A percentile compares a stretch with the other conserved stretches of the same genome.
These are phyloP conservation scores for Candida takata DNA, from an alignment of 805 yeast genomes.

Conservation along the genomic window DNA sequence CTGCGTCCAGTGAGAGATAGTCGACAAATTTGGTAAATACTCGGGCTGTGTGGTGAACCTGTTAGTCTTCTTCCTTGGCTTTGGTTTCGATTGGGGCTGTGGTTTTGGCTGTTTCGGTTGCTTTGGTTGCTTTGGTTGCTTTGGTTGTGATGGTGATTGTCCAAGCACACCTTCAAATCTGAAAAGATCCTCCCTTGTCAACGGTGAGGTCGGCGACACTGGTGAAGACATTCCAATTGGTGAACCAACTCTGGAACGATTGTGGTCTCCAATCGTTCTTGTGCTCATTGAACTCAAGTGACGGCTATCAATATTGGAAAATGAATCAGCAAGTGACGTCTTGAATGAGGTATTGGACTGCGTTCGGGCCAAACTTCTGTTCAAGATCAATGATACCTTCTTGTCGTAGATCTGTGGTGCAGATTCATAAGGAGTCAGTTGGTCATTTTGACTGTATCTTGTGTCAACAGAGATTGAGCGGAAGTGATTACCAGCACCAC, in stretches of 20 bases:
- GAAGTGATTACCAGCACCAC: constrained; percentile 27
- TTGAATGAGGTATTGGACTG: constrained; percentile 75
- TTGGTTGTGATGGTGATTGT: constrained; percentile 4
- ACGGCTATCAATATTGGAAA: constrained; percentile 27
- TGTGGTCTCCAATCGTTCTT: constrained; percentile 5
- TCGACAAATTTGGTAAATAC: constrained; percentile 1
- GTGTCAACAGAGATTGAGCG: constrained; percentile 55
- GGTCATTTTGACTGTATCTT: constrained; percentile 39
- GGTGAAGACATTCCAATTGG: constrained; percentile 9
- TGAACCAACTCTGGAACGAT: constrained; percentile 7
- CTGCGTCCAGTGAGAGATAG: constrained; percentile 2
- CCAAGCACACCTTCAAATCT: constrained; percentile 35
- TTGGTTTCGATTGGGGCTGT: neutral
- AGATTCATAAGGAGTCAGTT: constrained; percentile 50
- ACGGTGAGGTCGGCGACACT: constrained; percentile 22
- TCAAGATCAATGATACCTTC: constrained; percentile 69
- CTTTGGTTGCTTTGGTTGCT: neutral
- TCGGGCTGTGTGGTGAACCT: constrained; percentile 15
- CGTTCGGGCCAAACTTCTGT: constrained; percentile 64
- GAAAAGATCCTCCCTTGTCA: constrained; percentile 35
- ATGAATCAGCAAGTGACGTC: constrained; percentile 65
- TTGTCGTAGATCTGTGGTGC: constrained; percentile 77
- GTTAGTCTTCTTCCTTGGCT: constrained; percentile 12
- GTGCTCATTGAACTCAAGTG: constrained; percentile 20
- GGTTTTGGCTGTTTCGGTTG: neutral